Percentiles rank a stretch among this genome's conserved stretches.
Conservation (phyloP, 1,284 basidiomycete species). For the Boletus austroedulis region DNA sequence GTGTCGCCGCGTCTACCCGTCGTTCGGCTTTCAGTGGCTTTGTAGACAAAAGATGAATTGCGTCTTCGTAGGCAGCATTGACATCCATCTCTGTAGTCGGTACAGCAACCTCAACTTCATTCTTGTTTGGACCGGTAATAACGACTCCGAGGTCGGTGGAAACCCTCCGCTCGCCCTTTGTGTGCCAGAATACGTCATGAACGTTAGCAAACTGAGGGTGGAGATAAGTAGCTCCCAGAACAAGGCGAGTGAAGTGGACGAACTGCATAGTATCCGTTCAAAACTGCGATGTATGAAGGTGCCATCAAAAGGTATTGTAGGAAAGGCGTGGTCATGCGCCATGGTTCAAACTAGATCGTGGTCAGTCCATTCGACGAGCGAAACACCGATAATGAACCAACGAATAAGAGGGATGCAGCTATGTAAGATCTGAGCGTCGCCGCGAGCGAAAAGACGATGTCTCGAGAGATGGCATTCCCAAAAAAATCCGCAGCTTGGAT, state of each 20-base stretch:
- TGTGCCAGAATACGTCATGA: constrained; percentile 88
- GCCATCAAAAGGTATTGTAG: constrained; percentile 89
- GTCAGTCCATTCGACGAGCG: constrained; percentile 6
- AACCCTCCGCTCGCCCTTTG: constrained; percentile 87
- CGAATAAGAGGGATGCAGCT: constrained; percentile 76
- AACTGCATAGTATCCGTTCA: constrained; percentile 87
- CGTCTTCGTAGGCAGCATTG: constrained; percentile 83
- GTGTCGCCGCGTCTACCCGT: constrained; percentile 62
- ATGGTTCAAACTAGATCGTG: constrained; percentile 69
- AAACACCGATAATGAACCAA: constrained; percentile 44
- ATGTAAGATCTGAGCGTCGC: constrained; percentile 87
- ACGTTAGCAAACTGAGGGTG: constrained; percentile 77
- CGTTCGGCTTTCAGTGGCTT: constrained; percentile 72
- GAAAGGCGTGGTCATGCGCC: constrained; percentile 95
- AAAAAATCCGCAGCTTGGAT: constrained; percentile 60
- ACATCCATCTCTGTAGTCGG: constrained; percentile 85
- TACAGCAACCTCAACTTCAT: constrained; percentile 78
- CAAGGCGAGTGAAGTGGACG: constrained; percentile 31
- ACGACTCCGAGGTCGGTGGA: constrained; percentile 83
- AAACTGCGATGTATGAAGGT: constrained; percentile 88
- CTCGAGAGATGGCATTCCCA: constrained; percentile 75
- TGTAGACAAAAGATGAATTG: constrained; percentile 69
- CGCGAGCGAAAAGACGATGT: constrained; percentile 82
- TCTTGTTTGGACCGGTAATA: constrained; percentile 51
- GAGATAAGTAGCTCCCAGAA: constrained; percentile 6